phyloP scores from a whole-genome alignment of 2,329 filamentous ascomycete species.

The Endothia cerciana region DNA sequence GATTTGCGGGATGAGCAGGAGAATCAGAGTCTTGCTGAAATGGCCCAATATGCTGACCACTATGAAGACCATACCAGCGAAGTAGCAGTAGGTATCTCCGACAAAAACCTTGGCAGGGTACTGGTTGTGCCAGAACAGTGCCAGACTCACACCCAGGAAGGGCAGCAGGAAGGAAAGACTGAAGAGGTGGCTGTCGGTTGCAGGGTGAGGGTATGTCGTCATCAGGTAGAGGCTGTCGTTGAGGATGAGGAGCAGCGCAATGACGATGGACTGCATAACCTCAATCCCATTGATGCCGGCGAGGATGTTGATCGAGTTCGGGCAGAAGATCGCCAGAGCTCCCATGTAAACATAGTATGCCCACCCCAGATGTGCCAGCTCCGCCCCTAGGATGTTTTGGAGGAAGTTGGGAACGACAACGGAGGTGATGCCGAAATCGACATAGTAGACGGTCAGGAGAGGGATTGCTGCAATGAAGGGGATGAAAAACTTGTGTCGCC shows the following conservation, averaged over 20 bases:
- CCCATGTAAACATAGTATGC: conserved; percentile 98
- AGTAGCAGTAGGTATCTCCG: conserved; percentile 99
- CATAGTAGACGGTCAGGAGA: conserved; percentile 94
- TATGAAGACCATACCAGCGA: conserved; percentile 98
- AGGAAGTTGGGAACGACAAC: conserved; percentile 89
- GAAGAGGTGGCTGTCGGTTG: conserved; percentile 94
- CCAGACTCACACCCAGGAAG: conserved; percentile 89
- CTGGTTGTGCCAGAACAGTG: conserved; percentile 90
- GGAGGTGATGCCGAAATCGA: conserved; percentile 96
- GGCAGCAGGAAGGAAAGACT: conserved; percentile 93
- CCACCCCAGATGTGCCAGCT: conserved; percentile 79
- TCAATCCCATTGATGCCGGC: conserved; percentile 99
- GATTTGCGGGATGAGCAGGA: conserved; percentile 90
- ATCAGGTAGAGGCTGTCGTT: conserved; percentile 91
- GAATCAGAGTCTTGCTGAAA: conserved; percentile 93
- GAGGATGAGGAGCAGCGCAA: conserved; percentile 78
- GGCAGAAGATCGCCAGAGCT: conserved; percentile 93
- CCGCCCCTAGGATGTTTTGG: conserved; percentile 75
- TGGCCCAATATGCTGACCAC: conserved; percentile 96
- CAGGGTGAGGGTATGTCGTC: conserved; percentile 84
- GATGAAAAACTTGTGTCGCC: conserved; percentile 98
- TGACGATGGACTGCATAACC: conserved; percentile 89
- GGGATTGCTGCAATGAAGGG: conserved; percentile 92
- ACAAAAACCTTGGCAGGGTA: conserved; percentile 95
- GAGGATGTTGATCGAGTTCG: conserved; percentile 99